Evolutionary conservation across 2,329 filamentous ascomycete genomes (phyloP), one percentile per base, ranked within the genome.

Genomic region (Lecanicillium sp.): DNA sequence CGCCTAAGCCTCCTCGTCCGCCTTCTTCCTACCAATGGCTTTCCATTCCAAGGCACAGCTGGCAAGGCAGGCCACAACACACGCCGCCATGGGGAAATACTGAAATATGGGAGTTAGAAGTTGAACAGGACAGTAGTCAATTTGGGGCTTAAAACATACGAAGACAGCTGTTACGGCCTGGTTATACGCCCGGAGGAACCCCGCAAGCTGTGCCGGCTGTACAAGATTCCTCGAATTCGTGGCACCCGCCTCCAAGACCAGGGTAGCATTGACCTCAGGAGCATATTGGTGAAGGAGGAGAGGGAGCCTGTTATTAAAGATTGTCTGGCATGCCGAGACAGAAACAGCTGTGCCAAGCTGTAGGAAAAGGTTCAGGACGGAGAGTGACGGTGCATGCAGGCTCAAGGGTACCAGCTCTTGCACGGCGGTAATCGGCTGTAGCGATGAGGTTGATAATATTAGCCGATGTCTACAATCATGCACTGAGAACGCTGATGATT

Each of bases 331-430:
- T 15, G 40, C 30, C 11, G 36, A 38, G 3, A 42, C 35, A 4
- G 35, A 34, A 18, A 42, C 28, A 7, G 40, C 40, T 5, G 33
- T 10, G 2, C 40, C 40, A 18, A 42, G 30, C 19, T 42, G 40
- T 4, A 42, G n/a, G n/a, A 30, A 42, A 1, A 42, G n/a, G 34
- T 8, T 42, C 2, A 38, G 5, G 5, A 42, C 19, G 12, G 40
- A 42, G 4, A 42, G 9, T 4, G n/a, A 20, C 7, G 30, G 11
- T 1, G 36, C 35, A 17, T 17, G 4, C 25, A 38, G 35, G 13
- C 10, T 17, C 1, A 17, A 2, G n/a, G 36, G 40, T 4, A 42
- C 7, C 8, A 38, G 17, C 15, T 42, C 40, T 17, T 42, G 40
- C n/a, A 42, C 40, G 11, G 17, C n/a, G 6, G 40, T 42, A 15